Base-by-base conservation (phyloP, 805 yeast genomes). In the Saccharomycopsis oosterbeekiorum region DNA sequence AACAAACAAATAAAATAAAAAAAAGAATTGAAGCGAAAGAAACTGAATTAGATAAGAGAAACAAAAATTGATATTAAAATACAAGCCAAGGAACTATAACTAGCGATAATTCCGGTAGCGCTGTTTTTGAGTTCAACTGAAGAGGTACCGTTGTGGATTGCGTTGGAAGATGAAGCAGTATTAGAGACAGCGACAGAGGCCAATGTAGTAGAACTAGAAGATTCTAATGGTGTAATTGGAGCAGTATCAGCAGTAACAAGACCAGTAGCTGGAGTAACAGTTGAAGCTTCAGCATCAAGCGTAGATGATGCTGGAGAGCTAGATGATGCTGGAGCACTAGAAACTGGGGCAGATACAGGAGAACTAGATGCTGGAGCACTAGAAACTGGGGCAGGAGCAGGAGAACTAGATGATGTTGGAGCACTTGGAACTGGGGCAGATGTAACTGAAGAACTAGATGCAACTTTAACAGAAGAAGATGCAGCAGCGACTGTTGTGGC, bases 401-500 rank as follows among this genome's bases (percentile, higher is more conserved):
- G 59, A 56, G 64, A 59, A 19, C 60, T 62, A 10, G 67, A 65
- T 58, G 62, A 57, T 17, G 65, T 51, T 17, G 57, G 61, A 40
- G 56, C 36, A 54, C 19, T 24, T 34, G 58, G 5, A 39, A 57
- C 59, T 39, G 56, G 21, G 41, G 11, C 53, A 58, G 56, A 51
- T 21, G 43, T 29, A n/a, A 43, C 10, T 54, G 61, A 43, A 17
- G 61, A 26, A 10, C 55, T 24, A 21, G 64, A 36, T 26, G 40
- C 61, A 26, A 65, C 67, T 37, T 67, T 62, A 21, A 68, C 63
- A 34, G 67, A 58, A 41, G 65, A 40, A 36, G 59, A 24, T 14
- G 61, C 17, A 21, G 29, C 19, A 34, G 62, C 47, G 36, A 37
- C 15, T 14, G 62, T 60, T 14, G 62, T 12, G 19, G 59, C 62